Evolutionary conservation across 2,329 filamentous ascomycete species (phyloP), one percentile per base, ranked within the genome.

Genomic region (Ophiostoma tasmaniense): DNA sequence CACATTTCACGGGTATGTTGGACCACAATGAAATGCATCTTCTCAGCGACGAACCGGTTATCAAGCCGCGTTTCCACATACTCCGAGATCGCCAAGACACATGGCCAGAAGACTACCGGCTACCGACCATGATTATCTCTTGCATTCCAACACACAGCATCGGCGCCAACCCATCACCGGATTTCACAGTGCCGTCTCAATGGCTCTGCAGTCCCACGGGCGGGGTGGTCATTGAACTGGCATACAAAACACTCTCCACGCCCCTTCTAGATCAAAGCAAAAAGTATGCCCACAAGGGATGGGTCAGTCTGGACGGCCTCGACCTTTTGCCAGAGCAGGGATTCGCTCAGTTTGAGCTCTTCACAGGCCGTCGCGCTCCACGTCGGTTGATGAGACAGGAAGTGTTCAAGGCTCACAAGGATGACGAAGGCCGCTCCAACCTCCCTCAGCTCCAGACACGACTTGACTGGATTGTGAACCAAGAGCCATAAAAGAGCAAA

Each of bases 281-380:
- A 7, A 79, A 83, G 71, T 77, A 83, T 74, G 80, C 84, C 64
- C 79, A 84, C 65, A 81, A 83, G 71, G 81, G 88, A 61, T 93
- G 89, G 89, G 86, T 90, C 0, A 82, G 90, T 65, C 84, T 91
- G 68, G 89, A 92, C 74, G 89, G 89, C 0, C 79, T 92, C 5
- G 89, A 91, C 72, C 85, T 91, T 61, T 80, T 93, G 13, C 85
- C 87, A 1, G 90, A 92, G 76, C 90, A 92, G 80, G 90, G 88
- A 0, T 89, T 90, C 76, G 89, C 90, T 28, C 89, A 91, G 70
- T 92, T 92, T 74, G 90, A 92, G 77, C 79, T 92, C 28, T 90
- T 92, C 80, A 91, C 89, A 0, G 90, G 89, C 1, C 84, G 89
- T 55, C 84, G 89, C 75, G 89, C 90, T 20, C 90, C 90, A 1